Base-by-base conservation (phyloP, 2,329 filamentous ascomycete species). In the Colletotrichum chlorophyti region DNA sequence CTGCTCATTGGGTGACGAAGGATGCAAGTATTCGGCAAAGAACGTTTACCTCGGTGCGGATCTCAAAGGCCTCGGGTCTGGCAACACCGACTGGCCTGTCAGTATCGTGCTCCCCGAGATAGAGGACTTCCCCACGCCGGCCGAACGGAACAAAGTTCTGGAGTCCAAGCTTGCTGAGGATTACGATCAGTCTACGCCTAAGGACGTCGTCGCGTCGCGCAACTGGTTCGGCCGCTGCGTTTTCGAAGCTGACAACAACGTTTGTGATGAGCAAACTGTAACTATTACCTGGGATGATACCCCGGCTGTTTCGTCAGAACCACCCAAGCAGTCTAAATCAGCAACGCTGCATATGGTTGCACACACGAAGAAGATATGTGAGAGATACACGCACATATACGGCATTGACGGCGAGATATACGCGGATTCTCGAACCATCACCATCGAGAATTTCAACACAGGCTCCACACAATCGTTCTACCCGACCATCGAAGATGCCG, bases 141-240 rank as follows among this genome's bases (percentile, higher is more conserved):
- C 68, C n/a, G 69, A 69, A 43, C 72, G 72, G 45, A 66, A 69
- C 58, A 69, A 76, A 1, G 79, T 78, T 35, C 54, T 83, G 17
- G 58, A 83, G 24, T 66, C 68, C 48, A 71, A 76, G 42, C 72
- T 84, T 11, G 72, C 75, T 17, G 79, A 85, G 48, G 83, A 86
- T 67, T 87, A 87, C 58, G 76, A 80, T 12, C 68, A 74, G 1
- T 69, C 73, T 6, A 84, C 79, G 0, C 77, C 82, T 4, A 72
- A 76, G 50, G 68, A 74, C 1, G 75, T 79, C n/a, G 70, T 83
- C 2, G 77, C 79, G 3, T 75, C 76, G 5, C 76, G 81, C 9
- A 88, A 88, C 63, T 90, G 93, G 92, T 98, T 93, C 69, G 95
- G 95, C 0, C 86, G 94, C n/a, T 99, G 95, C 69, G 95, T 98